Evolutionary conservation across 2,329 filamentous ascomycete species (phyloP).

Genomic region (Aureobasidium sp.): DNA sequence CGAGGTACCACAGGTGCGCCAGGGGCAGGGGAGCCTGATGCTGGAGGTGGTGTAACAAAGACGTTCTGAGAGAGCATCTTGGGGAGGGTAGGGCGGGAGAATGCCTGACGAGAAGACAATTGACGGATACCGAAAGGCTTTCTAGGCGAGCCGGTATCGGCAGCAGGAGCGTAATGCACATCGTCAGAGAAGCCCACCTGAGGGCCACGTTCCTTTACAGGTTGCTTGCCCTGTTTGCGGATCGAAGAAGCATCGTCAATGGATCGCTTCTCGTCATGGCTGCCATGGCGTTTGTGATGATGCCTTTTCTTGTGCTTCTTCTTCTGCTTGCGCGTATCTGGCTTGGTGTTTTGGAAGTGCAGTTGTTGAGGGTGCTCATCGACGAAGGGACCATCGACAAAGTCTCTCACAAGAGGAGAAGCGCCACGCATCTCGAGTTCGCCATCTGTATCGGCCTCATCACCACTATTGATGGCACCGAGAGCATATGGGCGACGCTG

Average conservation of each 20-base stretch:
- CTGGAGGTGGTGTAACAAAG: constrained; percentile 42
- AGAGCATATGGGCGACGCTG: constrained; percentile 30
- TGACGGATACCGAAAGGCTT: constrained; percentile 41
- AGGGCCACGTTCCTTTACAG: constrained; percentile 14
- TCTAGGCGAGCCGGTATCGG: constrained; percentile 7
- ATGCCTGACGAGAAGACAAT: constrained; percentile 40
- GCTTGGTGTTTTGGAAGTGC: constrained; percentile 15
- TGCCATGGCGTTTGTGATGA: constrained; percentile 28
- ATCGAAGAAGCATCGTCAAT: constrained; percentile 18
- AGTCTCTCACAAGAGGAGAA: constrained; percentile 38
- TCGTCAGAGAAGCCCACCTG: constrained; percentile 35
- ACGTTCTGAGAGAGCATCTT: constrained; percentile 64
- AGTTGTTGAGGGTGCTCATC: constrained; percentile 13
- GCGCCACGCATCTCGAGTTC: constrained; percentile 26
- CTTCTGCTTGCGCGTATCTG: constrained; percentile 34
- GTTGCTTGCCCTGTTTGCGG: constrained; percentile 15
- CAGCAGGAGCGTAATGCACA: constrained; percentile 19
- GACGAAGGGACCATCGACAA: constrained; percentile 34
- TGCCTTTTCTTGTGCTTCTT: constrained; percentile 36
- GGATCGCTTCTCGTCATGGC: constrained; percentile 17
- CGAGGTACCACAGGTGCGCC: constrained; percentile 15
- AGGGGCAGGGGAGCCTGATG: constrained; percentile 20
- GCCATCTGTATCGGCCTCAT: constrained; percentile 47
- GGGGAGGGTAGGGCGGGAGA: constrained; percentile 48
- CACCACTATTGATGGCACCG: constrained; percentile 39